phyloP scores from a whole-genome alignment of 768 basidiomycete species.

The Coprinellus micaceus region DNA sequence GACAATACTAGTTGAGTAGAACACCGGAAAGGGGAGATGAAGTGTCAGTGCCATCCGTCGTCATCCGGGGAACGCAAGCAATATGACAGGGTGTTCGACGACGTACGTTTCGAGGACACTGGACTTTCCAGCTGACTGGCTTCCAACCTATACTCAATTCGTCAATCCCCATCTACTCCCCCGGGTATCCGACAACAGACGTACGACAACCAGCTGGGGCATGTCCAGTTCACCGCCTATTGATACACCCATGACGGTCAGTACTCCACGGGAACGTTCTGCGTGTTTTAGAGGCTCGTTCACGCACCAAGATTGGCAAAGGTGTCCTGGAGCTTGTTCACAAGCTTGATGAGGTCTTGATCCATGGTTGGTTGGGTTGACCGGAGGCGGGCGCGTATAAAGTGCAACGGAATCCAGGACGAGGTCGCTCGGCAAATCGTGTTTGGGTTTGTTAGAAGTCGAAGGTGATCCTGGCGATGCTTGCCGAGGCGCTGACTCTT shows the following conservation, averaged over 20 bases:
- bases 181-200: constrained; percentile 26
- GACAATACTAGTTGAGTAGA: no score
- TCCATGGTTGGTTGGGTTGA: constrained; percentile 58
- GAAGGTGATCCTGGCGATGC: neutral
- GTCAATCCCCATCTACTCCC: constrained; percentile 11
- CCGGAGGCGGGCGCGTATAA: constrained; percentile 13
- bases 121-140: constrained; percentile 95
- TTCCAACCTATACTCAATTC: constrained; percentile 66
- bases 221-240: constrained; percentile 87
- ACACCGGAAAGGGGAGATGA: no score
- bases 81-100: no score
- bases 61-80: no score
- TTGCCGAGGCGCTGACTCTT: no score
- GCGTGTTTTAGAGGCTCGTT: constrained; percentile 25
- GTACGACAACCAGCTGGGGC: constrained; percentile 86
- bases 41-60: constrained; percentile 2
- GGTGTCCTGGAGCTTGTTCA: constrained; percentile 93
- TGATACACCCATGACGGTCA: constrained; percentile 9
- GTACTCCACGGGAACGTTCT: constrained; percentile 8
- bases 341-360: constrained; percentile 87
- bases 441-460: constrained; percentile 17
- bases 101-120: constrained; percentile 93
- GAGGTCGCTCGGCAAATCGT: constrained; percentile 12
- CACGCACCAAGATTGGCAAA: constrained; percentile 75
- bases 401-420: constrained; percentile 12